Conservation (phyloP, 2,329 filamentous ascomycete genomes). For the Diaporthe helianthi region DNA sequence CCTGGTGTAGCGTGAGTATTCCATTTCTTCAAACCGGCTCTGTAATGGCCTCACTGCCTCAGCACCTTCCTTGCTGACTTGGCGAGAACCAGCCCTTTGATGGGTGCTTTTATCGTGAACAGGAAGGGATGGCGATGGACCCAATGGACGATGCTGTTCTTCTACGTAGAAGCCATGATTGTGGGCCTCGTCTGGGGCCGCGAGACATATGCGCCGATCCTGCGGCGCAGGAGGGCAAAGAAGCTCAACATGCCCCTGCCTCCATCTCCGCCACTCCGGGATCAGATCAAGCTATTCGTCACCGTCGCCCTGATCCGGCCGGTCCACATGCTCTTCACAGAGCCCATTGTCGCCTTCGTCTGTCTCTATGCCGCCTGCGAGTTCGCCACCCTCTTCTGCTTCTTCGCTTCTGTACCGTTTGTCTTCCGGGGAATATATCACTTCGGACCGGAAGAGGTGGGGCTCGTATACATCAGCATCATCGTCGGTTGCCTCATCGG, state of each 20-base stretch:
- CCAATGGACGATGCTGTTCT: slow-evolving; percentile 57
- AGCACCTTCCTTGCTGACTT: slow-evolving; percentile 17
- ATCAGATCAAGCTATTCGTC: slow-evolving; percentile 46
- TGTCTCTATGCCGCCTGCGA: slow-evolving; percentile 58
- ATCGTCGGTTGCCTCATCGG: slow-evolving; percentile 55
- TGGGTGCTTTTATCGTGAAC: slow-evolving; percentile 55
- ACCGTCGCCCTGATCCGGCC: slow-evolving; percentile 56
- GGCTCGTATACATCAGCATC: slow-evolving; percentile 54
- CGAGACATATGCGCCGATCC: slow-evolving; percentile 65
- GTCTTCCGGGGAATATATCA: slow-evolving; percentile 54
- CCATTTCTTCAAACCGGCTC: neutral
- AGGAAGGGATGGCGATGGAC: slow-evolving; percentile 62
- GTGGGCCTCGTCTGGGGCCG: slow-evolving; percentile 50
- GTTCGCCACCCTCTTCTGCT: slow-evolving; percentile 60
- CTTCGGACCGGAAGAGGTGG: slow-evolving; percentile 52
- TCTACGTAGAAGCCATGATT: slow-evolving; percentile 47
- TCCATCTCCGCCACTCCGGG: slow-evolving; percentile 37
- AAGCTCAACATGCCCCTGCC: slow-evolving; percentile 44
- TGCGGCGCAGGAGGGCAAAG: slow-evolving; percentile 49
- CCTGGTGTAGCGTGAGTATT: slow-evolving; percentile 56
- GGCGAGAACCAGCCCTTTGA: slow-evolving; percentile 47
- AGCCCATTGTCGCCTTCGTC: slow-evolving; percentile 67
- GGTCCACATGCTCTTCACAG: slow-evolving; percentile 64
- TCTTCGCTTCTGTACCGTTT: slow-evolving; percentile 59
- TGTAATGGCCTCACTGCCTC: neutral